phyloP scores from a whole-genome alignment of 257 asterid species.

The Przewalskia tangutica region DNA sequence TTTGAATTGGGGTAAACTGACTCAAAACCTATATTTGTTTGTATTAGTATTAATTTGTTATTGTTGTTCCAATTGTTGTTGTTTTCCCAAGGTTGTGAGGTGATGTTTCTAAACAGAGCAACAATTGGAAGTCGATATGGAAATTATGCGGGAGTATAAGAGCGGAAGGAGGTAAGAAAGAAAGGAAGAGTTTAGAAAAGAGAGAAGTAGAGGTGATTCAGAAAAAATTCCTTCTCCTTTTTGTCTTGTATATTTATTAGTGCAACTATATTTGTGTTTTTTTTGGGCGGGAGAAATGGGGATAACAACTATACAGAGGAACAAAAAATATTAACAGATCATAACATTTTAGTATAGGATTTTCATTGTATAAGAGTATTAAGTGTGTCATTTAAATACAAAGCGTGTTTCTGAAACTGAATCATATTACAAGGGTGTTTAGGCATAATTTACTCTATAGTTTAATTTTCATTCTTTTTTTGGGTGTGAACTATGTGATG shows the following conservation, averaged over 20 bases:
- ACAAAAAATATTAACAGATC: not conserved
- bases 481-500: not conserved
- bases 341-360: too few species aligned
- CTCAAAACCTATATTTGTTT: too few species aligned
- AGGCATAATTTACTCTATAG: not conserved
- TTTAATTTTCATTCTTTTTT: not conserved
- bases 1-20: too few species aligned
- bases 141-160: not conserved
- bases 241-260: not conserved
- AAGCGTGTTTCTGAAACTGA: not conserved
- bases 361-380: not conserved
- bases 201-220: not conserved
- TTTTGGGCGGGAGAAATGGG: too few species aligned
- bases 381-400: not conserved
- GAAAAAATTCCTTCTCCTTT: not conserved
- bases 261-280: not conserved
- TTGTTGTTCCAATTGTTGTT: too few species aligned
- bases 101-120: not conserved
- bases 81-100: not conserved
- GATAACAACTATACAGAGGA: not conserved
- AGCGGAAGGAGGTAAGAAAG: too few species aligned
- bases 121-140: not conserved
- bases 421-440: not conserved
- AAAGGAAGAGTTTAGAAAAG: too few species aligned
- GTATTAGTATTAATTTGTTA: too few species aligned